phyloP scores from a whole-genome alignment of 352 stramenopile genomes.

The Phytophthora tubulina region DNA sequence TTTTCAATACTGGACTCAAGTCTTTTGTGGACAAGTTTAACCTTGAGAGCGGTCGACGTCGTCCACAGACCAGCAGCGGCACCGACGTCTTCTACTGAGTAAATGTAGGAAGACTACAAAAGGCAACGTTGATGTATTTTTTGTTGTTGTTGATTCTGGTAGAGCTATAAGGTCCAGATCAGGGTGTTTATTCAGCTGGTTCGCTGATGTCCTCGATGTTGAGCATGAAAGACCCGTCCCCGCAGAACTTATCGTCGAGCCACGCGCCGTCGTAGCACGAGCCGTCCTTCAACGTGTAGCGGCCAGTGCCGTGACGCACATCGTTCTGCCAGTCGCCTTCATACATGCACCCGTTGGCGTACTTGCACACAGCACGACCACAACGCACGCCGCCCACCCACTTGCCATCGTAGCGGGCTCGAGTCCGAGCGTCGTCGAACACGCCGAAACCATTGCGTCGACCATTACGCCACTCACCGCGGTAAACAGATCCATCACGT shows the following conservation, averaged over 20 bases:
- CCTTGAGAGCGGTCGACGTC: constrained; percentile 63
- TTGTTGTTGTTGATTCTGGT: constrained; percentile 4
- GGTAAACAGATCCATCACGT: constrained; percentile 84
- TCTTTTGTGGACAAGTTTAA: constrained; percentile 91
- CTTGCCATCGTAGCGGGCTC: constrained; percentile 82
- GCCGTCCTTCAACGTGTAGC: constrained; percentile 77
- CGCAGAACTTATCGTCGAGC: constrained; percentile 77
- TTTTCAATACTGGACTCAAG: constrained; percentile 93
- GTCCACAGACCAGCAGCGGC: constrained; percentile 54
- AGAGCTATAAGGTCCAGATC: not conserved
- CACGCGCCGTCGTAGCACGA: constrained; percentile 89
- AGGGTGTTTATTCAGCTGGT: constrained; percentile 5
- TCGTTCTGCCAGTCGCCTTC: constrained; percentile 87
- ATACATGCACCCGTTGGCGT: constrained; percentile 76
- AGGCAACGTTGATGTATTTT: constrained; percentile 7
- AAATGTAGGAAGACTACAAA: not conserved
- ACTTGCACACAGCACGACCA: constrained; percentile 63
- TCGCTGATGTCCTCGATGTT: constrained; percentile 39
- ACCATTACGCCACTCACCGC: constrained; percentile 85
- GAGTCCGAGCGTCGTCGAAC: constrained; percentile 63
- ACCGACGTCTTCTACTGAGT: constrained; percentile 45
- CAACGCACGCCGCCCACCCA: constrained; percentile 86
- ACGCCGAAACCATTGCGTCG: constrained; percentile 87
- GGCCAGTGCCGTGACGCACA: constrained; percentile 78
- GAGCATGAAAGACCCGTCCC: constrained; percentile 74